A percentile compares a stretch with the other conserved stretches of the same genome.
These are phyloP conservation scores for Trypanosoma vivax DNA, from an alignment of 208 protist genomes.

Conservation along the genomic window DNA sequence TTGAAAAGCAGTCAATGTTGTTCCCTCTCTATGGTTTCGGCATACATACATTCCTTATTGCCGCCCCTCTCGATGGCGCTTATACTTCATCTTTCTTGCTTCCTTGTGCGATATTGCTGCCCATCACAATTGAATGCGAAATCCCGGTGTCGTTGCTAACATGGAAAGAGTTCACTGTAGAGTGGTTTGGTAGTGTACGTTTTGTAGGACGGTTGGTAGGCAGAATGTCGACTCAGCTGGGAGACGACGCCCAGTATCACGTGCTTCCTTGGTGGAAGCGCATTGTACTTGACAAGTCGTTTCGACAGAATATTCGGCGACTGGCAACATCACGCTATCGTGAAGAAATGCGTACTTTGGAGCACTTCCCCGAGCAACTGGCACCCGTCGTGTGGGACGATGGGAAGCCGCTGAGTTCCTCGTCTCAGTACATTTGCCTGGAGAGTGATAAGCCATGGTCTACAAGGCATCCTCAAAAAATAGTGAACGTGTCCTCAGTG, in stretches of 20 bases:
- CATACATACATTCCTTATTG: too few relatives aligned
- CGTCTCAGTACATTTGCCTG: constrained; percentile 58
- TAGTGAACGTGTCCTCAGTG: constrained; percentile 40
- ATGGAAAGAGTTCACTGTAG: too few relatives aligned
- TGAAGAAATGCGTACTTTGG: constrained; percentile 40
- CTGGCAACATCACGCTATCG: constrained; percentile 46
- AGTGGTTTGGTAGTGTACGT: too few relatives aligned
- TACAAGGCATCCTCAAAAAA: constrained; percentile 31
- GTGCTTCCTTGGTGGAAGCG: constrained; percentile 78
- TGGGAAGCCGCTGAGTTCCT: constrained; percentile 8
- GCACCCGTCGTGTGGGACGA: constrained; percentile 22
- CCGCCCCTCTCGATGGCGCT: too few relatives aligned
- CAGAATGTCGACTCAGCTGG: background rate
- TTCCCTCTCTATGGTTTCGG: too few relatives aligned
- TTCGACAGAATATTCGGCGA: constrained; percentile 37
- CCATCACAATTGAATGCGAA: too few relatives aligned
- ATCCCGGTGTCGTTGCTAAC: too few relatives aligned
- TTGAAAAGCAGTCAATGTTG: too few relatives aligned
- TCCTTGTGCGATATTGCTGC: too few relatives aligned
- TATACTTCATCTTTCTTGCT: too few relatives aligned
- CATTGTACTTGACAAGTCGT: constrained; percentile 44
- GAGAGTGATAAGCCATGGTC: constrained; percentile 21
- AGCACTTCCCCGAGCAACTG: constrained; percentile 32
- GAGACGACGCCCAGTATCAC: too few relatives aligned
- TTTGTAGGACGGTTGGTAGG: background rate